These are phyloP conservation scores for Lotmaria passim DNA, from an alignment of 208 protist species.

Conservation along the genomic window DNA sequence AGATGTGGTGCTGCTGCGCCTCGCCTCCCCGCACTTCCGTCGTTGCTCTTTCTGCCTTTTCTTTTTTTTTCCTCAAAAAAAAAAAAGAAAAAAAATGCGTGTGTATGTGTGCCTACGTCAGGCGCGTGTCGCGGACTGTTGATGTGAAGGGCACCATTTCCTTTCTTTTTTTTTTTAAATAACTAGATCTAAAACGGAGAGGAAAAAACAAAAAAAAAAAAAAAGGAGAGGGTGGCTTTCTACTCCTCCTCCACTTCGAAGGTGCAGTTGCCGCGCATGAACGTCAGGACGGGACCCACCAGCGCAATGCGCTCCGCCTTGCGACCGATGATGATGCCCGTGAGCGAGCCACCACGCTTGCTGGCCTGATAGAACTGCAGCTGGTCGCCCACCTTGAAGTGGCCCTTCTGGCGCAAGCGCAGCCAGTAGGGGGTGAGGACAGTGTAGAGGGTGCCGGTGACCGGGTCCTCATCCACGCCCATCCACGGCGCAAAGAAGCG, in stretches of 20 bases:
- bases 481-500: slow-evolving; percentile 78
- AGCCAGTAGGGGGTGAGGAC: slow-evolving; percentile 65
- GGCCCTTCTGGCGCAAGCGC: slow-evolving; percentile 36
- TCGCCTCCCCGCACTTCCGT: not conserved
- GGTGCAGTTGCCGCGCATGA: slow-evolving; percentile 62
- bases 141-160: not conserved
- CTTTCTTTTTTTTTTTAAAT: not conserved
- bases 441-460: slow-evolving; percentile 59
- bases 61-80: not conserved
- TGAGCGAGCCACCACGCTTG: slow-evolving; percentile 51
- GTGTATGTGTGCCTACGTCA: not conserved
- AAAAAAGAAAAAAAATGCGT: not conserved
- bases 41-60: not conserved
- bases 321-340: slow-evolving; percentile 62
- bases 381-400: slow-evolving; percentile 59
- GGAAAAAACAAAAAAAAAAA: slow-evolving; percentile 7
- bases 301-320: slow-evolving; percentile 70
- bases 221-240: not conserved
- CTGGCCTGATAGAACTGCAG: slow-evolving; percentile 68
- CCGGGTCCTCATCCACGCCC: slow-evolving; percentile 72
- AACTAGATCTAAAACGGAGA: too few relatives aligned
- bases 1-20: too few relatives aligned
- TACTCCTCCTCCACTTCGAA: slow-evolving; percentile 63
- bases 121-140: too few relatives aligned
- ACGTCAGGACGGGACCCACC: slow-evolving; percentile 60